Evolutionary conservation across 441 rosid species (phyloP).

Genomic region (Eruca vesicaria): DNA sequence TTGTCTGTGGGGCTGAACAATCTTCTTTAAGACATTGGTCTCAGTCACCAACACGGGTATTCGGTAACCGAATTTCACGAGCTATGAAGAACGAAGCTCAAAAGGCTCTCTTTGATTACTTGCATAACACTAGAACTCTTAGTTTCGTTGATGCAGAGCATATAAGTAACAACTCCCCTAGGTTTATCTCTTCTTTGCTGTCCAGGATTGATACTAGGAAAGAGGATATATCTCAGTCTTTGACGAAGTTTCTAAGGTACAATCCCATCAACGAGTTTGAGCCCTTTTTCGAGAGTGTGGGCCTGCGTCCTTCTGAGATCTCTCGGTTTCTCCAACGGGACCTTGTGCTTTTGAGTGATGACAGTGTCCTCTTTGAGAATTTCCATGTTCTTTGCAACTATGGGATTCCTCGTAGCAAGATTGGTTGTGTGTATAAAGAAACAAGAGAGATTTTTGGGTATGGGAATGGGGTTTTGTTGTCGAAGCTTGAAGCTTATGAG

Average conservation of each 20-base stretch:
- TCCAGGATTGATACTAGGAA: conserved; percentile 43
- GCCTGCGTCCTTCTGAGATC: conserved; percentile 47
- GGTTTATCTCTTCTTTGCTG: conserved; percentile 44
- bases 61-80: conserved; percentile 38
- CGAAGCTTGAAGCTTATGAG: conserved; percentile 49
- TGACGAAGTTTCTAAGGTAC: conserved; percentile 55
- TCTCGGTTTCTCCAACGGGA: conserved; percentile 41
- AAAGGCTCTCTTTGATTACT: conserved; percentile 60
- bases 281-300: conserved; percentile 72
- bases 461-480: conserved; percentile 41
- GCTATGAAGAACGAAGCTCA: conserved; percentile 48
- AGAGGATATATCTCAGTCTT: conserved; percentile 41
- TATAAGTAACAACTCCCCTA: conserved; percentile 71
- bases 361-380: conserved; percentile 53
- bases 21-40: conserved; percentile 20
- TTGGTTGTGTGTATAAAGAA: conserved; percentile 58
- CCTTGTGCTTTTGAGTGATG: conserved; percentile 52
- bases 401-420: conserved; percentile 58
- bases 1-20: conserved; percentile 16
- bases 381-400: conserved; percentile 50
- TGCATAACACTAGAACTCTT: conserved; percentile 57
- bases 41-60: conserved; percentile 25
- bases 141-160: conserved; percentile 62
- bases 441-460: conserved; percentile 49
- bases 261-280: conserved; percentile 74